Evolutionary conservation across 495 filamentous ascomycete species (phyloP), one percentile per base, ranked within the genome.

Genomic region (Penicillium paradoxum): DNA sequence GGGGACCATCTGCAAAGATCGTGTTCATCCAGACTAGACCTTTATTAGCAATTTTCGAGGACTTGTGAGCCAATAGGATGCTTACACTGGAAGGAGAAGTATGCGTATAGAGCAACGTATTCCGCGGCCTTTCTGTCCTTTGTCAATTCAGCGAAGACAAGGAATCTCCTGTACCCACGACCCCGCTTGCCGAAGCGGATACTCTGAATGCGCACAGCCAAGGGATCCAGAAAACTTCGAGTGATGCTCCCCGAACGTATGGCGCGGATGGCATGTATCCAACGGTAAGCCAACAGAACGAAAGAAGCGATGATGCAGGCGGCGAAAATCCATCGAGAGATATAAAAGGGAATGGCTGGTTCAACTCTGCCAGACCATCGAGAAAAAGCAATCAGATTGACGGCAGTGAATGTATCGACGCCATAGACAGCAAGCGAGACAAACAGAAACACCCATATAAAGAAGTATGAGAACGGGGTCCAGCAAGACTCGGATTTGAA

Each of bases 101-200:
- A 96, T 27, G 89, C 86, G 62, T 96, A 96, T 2, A 98, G 77
- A 10, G 91, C 93, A 36, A 95, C 77, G 65, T 95, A 96, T 66
- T 97, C 92, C 25, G 84, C 82, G 10, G 90, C 90, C 66, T 95
- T 92, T 65, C 87, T 90, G 68, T 86, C 89, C 65, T 92, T 91
- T 1, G 93, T 96, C 70, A 98, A 73, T 57, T 90, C 88, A 6
- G 91, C 83, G 63, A 96, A 98, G 40, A 98, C 91, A 15, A 97
- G 73, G 64, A 97, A 98, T 29, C 91, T 79, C 56, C 79, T 84
- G 83, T 85, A 98, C 29, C 93, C 86, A 52, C 77, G 73, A 25
- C 83, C 82, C 15, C 78, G 76, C 18, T 75, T 70, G 11, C 83
- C 83, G 18, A 86, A 52, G 2, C 90, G 83, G 57, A 91, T 78